Evolutionary conservation across 805 yeast genomes (phyloP).

Genomic region (Yamadazyma ubonensis): DNA sequence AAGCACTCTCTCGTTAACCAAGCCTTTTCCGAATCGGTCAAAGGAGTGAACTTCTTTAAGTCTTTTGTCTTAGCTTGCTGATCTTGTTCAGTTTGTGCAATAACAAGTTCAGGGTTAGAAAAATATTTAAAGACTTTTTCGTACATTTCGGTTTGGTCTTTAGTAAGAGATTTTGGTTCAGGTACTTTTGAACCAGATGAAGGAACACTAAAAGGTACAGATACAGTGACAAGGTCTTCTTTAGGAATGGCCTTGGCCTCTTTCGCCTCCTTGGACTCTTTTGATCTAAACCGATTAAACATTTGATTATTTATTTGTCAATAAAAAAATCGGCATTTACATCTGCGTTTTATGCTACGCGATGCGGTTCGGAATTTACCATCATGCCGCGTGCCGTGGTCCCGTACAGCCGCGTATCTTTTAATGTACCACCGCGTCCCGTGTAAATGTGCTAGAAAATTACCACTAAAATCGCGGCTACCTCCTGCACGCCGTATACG

Average conservation of each 20-base stretch:
- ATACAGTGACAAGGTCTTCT: conserved; percentile 12
- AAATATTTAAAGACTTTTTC: conserved; percentile 63
- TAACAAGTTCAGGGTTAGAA: conserved; percentile 46
- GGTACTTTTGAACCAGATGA: conserved; percentile 42
- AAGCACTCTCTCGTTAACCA: conserved; percentile 95
- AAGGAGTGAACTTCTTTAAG: conserved; percentile 21
- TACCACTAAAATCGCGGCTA: background rate
- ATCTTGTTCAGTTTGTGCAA: conserved; percentile 52
- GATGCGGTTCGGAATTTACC: conserved; percentile 2
- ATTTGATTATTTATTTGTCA: conserved; percentile 6
- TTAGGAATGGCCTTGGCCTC: conserved; percentile 7
- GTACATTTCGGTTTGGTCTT: conserved; percentile 61
- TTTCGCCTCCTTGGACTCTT: conserved; percentile 16
- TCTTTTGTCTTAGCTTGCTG: conserved; percentile 38
- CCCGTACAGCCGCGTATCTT: no score
- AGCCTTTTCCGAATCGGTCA: conserved; percentile 60
- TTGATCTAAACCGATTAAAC: conserved; percentile 20
- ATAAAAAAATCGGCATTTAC: background rate
- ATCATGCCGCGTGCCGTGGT: conserved; percentile 1
- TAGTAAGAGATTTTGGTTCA: conserved; percentile 49
- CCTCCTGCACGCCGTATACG: background rate
- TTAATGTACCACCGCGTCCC: background rate
- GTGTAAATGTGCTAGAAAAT: background rate
- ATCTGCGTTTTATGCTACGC: background rate
- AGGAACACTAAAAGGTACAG: conserved; percentile 22